Evolutionary conservation across 495 filamentous ascomycete species (phyloP).

Genomic region (Bryoglossum gracile): DNA sequence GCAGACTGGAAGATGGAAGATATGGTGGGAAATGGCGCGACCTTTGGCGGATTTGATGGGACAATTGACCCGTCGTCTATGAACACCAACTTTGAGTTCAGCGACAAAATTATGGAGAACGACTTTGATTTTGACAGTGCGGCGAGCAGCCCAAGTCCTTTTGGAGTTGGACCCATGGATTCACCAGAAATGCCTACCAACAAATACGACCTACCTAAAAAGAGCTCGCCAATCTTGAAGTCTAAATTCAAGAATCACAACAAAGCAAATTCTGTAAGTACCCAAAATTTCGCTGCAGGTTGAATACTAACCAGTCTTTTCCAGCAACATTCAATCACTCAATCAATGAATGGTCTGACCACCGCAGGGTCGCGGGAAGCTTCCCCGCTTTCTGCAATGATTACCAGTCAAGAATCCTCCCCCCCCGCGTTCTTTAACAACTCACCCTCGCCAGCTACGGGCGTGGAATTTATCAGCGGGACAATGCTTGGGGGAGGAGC

Average conservation of each 20-base stretch:
- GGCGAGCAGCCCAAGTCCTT: constrained; percentile 54
- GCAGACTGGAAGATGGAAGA: constrained; percentile 32
- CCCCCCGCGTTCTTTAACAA: constrained; percentile 42
- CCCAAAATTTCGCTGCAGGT: neutral
- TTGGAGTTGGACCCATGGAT: constrained; percentile 29
- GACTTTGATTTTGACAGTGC: constrained; percentile 67
- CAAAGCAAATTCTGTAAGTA: constrained; percentile 27
- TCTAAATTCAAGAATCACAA: constrained; percentile 25
- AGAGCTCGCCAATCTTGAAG: constrained; percentile 17
- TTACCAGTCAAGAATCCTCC: constrained; percentile 37
- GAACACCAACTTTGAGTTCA: constrained; percentile 44
- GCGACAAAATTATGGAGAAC: constrained; percentile 55
- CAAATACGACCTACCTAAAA: constrained; percentile 20
- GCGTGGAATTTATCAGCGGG: constrained; percentile 35
- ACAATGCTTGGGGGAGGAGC: constrained; percentile 20
- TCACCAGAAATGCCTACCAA: constrained; percentile 24
- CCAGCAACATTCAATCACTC: constrained; percentile 34
- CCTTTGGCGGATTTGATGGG: constrained; percentile 15
- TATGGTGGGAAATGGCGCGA: constrained; percentile 21
- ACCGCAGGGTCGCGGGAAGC: constrained; percentile 37
- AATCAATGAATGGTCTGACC: constrained; percentile 32
- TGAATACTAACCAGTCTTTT: constrained; percentile 2
- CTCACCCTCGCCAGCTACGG: constrained; percentile 45
- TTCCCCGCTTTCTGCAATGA: constrained; percentile 40
- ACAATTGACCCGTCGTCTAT: constrained; percentile 27